Evolutionary conservation across 345 rosid genomes (phyloP), one percentile per base, ranked within the genome.

Genomic region (Mallotus nudiflorus): DNA sequence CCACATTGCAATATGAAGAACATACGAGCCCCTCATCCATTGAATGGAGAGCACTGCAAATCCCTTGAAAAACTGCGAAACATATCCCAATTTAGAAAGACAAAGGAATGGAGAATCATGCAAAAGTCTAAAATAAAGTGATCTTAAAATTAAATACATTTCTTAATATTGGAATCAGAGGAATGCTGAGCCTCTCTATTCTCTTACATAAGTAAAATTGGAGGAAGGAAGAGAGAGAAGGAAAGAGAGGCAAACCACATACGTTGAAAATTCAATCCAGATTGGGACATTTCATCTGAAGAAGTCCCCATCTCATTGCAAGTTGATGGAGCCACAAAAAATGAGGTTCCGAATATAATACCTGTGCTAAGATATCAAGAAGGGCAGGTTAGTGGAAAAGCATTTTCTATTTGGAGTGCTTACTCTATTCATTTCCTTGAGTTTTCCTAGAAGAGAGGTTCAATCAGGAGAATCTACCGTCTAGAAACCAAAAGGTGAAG

Each of bases 21-120:
- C 92, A 93, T 60, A 93, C 70, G 77, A 93, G 69, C 55, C 93
- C 97, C 78, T 91, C 90, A 77, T 93, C 98, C 87, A 85, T 67
- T 72, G 91, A 83, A 64, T 84, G 86, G 56, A 93, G 73, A 74
- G 85, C 78, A 68, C 70, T 70, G 84, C 97, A 85, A 70, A 93
- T 85, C 59, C 93, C 98, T 83, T 67, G 87, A 77, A 93, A 88
- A 78, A 87, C 97, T 93, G 91, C 69, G 59, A 75, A 66, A 70
- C 52, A 19, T 18, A 73, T 62, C 51, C 42, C 18, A 25, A 46
- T 51, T 27, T 53, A 68, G 65, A 68, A 60, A 60, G 44, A 27
- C 28, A 73, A 62, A 49, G 67, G 16, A 57, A 49, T 15, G 31
- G 22, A 33, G 33, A 39, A 40, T 12, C n/a, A 49, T 9, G 18